Evolutionary conservation across 1,284 basidiomycete species (phyloP).

Genomic region (Puccinia coronata): DNA sequence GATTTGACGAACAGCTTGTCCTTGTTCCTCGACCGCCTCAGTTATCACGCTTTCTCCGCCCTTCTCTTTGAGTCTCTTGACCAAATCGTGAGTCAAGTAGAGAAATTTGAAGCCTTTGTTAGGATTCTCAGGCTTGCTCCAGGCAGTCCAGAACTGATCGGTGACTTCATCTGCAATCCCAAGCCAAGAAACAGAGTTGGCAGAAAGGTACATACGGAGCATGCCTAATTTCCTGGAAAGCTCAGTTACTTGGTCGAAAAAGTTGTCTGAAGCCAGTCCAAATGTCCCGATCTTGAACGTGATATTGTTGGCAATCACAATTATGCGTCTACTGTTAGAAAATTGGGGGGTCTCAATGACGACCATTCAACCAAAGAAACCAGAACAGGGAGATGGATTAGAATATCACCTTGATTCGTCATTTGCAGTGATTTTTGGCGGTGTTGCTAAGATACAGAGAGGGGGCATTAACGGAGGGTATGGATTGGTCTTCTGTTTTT

Average conservation of each 20-base stretch:
- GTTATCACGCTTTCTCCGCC: constrained; percentile 73
- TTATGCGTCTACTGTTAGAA: constrained; percentile 79
- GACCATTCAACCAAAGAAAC: constrained; percentile 96
- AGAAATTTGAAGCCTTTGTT: constrained; percentile 97
- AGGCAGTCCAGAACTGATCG: constrained; percentile 85
- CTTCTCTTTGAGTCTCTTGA: constrained; percentile 67
- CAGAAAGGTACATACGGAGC: constrained; percentile 94
- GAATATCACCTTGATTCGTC: no score
- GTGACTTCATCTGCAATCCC: constrained; percentile 92
- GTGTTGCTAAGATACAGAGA: background rate
- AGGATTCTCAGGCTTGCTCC: constrained; percentile 76
- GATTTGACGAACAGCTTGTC: constrained; percentile 86
- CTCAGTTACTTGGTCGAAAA: constrained; percentile 92
- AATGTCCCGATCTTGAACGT: constrained; percentile 99
- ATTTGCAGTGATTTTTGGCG: background rate
- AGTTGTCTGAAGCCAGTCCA: constrained; percentile 90
- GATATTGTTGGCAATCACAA: constrained; percentile 97
- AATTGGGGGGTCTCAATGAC: constrained; percentile 90
- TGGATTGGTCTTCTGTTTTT: constrained; percentile 22
- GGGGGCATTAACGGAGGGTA: background rate
- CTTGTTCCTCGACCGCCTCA: constrained; percentile 78
- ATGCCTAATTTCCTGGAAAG: constrained; percentile 84
- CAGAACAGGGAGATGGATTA: no score
- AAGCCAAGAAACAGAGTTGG: constrained; percentile 96
- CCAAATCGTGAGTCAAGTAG: constrained; percentile 68